These are phyloP conservation scores for Echinosophora koreensis DNA, from an alignment of 306 rosid genomes.

Conservation along the genomic window DNA sequence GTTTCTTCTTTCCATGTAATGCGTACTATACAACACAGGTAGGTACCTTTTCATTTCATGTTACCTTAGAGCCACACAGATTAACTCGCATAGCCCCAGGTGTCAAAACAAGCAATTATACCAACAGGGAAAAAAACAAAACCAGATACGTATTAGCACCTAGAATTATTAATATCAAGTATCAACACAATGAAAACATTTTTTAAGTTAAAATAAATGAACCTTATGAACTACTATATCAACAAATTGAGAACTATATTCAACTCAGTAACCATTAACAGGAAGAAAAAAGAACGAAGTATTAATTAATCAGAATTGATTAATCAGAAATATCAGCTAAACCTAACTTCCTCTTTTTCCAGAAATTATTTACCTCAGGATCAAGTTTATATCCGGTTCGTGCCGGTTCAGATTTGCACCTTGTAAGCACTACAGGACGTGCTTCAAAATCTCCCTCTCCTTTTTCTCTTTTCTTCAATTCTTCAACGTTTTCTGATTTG, in stretches of 20 bases:
- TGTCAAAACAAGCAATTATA: slow-evolving; percentile 27
- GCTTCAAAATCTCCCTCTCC: slow-evolving; percentile 35
- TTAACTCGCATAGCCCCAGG: slow-evolving; percentile 49
- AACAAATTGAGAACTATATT: background rate
- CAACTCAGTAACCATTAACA: slow-evolving; percentile 15
- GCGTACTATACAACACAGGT: background rate
- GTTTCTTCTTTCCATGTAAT: background rate
- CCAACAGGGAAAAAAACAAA: background rate
- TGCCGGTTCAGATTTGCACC: slow-evolving; percentile 95
- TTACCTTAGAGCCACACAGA: slow-evolving; percentile 44
- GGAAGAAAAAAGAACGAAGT: background rate
- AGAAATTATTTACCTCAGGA: slow-evolving; percentile 57
- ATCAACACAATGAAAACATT: background rate
- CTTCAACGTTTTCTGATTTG: slow-evolving; percentile 49
- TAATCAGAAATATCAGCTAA: slow-evolving; percentile 62
- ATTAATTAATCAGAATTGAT: slow-evolving; percentile 30
- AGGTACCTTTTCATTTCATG: slow-evolving; percentile 13
- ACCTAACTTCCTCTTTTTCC: slow-evolving; percentile 63
- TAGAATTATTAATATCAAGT: background rate
- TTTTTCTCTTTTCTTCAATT: slow-evolving; percentile 28
- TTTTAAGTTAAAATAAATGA: background rate
- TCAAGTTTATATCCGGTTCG: slow-evolving; percentile 62
- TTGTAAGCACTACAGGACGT: slow-evolving; percentile 64
- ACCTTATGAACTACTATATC: background rate
- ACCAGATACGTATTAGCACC: background rate